Conservation (phyloP, 176 grass and related monocot genomes). For the Poa pratensis region DNA sequence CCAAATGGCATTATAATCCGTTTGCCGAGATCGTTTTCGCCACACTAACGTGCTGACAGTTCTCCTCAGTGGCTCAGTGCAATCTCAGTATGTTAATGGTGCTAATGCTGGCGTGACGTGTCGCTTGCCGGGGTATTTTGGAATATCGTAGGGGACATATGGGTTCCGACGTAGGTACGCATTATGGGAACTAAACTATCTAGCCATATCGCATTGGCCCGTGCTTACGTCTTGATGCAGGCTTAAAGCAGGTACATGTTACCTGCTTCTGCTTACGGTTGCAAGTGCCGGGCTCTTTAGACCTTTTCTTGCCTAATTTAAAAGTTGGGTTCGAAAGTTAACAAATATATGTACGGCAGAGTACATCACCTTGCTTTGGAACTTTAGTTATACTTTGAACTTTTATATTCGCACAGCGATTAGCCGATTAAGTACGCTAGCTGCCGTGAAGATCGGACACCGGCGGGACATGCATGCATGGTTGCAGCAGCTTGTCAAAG, state of each 20-base stretch:
- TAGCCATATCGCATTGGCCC: not conserved
- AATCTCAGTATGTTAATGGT: not conserved
- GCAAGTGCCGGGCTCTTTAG: not conserved
- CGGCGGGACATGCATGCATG: no score
- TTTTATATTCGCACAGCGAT: not conserved
- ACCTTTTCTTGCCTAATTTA: not conserved
- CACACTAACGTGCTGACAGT: not conserved
- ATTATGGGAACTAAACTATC: not conserved
- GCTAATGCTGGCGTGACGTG: slow-evolving; percentile 26
- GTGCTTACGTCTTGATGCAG: not conserved
- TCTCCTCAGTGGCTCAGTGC: no score
- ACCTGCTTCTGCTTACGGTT: not conserved
- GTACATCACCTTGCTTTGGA: not conserved
- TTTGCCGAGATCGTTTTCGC: not conserved
- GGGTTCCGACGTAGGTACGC: not conserved
- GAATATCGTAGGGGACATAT: not conserved
- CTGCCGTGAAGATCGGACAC: not conserved
- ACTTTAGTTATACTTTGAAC: not conserved
- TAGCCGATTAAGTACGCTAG: not conserved
- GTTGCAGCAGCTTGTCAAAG: not conserved
- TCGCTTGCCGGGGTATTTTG: not conserved
- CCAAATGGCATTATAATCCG: not conserved
- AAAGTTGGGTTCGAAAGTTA: not conserved
- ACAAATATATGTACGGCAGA: not conserved
- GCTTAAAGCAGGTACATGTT: not conserved